A percentile compares a stretch with the other conserved stretches of the same genome.
Conservation (phyloP, 441 rosid species). For the Populus hybrid region DNA sequence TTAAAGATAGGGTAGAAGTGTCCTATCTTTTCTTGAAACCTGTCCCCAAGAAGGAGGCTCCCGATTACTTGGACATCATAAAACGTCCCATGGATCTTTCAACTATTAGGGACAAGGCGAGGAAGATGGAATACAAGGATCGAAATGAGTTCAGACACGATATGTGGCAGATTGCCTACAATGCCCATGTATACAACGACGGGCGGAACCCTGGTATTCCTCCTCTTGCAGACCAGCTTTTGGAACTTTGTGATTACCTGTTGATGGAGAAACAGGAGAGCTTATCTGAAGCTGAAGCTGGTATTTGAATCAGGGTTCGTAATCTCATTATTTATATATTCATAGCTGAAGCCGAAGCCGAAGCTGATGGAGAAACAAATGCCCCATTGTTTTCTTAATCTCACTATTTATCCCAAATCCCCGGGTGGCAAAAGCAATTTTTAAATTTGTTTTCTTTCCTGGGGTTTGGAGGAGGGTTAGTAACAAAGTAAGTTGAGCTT, state of each 20-base stretch:
- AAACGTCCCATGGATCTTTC: constrained; percentile 91
- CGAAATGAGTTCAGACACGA: constrained; percentile 83
- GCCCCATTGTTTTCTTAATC: neutral
- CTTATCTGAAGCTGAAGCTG: constrained; percentile 74
- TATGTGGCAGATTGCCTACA: constrained; percentile 74
- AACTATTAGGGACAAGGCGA: constrained; percentile 74
- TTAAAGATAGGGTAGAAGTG: constrained; percentile 52
- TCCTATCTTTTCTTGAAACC: constrained; percentile 92
- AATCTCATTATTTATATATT: neutral
- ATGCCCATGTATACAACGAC: constrained; percentile 86
- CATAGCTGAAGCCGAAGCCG: constrained; percentile 59
- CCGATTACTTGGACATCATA: constrained; percentile 70
- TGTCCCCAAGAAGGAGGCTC: constrained; percentile 90
- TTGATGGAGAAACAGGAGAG: constrained; percentile 39
- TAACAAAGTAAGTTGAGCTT: neutral
- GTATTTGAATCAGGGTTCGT: constrained; percentile 29
- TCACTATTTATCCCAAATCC: neutral
- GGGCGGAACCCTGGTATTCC: constrained; percentile 89
- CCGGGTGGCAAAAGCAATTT: neutral
- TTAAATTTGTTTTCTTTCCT: neutral
- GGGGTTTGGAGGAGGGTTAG: constrained; percentile 9
- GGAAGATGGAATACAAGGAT: constrained; percentile 82
- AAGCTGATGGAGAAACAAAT: constrained; percentile 38
- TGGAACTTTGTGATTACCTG: constrained; percentile 87
- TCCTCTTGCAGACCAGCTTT: constrained; percentile 94